Conservation (phyloP, 495 filamentous ascomycete species). For the Aspergillus campestris region DNA sequence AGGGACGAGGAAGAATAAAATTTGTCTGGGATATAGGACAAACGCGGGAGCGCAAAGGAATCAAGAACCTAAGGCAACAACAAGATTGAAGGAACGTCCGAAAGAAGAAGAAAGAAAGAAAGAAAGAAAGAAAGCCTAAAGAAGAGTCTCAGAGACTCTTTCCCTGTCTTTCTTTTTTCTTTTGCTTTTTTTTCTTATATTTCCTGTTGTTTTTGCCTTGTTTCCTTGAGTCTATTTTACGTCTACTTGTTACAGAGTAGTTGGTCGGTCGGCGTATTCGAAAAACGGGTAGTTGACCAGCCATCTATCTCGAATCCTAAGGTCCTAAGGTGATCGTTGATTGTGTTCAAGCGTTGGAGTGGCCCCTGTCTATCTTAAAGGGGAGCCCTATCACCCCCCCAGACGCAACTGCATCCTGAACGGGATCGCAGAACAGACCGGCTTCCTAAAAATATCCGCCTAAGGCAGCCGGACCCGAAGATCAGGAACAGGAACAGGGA, state of each 20-base stretch:
- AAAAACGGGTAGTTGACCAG: conserved; percentile 9
- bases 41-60: conserved; percentile 5
- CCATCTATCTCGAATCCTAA: neutral
- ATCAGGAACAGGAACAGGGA: too few species aligned
- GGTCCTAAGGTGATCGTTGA: too few species aligned
- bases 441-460: too few species aligned
- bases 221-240: conserved; percentile 20
- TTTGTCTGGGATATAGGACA: conserved; percentile 7
- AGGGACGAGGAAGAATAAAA: conserved; percentile 11
- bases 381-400: too few species aligned
- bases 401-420: too few species aligned
- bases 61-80: conserved; percentile 4
- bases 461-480: too few species aligned
- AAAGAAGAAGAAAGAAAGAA: conserved; percentile 1
- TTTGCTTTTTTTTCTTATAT: too few species aligned
- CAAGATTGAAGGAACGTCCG: conserved; percentile 3
- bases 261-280: conserved; percentile 19
- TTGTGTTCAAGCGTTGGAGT: too few species aligned
- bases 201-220: neutral
- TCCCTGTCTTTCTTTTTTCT: too few species aligned
- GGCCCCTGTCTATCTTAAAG: too few species aligned
- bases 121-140: conserved; percentile 2
- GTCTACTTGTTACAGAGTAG: conserved; percentile 18
- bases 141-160: neutral
- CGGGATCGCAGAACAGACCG: too few species aligned